Percentiles rank a stretch among this genome's conserved stretches.
Evolutionary conservation across 139 green algal genomes (phyloP).

Genomic region (Dunaliella sp.): DNA sequence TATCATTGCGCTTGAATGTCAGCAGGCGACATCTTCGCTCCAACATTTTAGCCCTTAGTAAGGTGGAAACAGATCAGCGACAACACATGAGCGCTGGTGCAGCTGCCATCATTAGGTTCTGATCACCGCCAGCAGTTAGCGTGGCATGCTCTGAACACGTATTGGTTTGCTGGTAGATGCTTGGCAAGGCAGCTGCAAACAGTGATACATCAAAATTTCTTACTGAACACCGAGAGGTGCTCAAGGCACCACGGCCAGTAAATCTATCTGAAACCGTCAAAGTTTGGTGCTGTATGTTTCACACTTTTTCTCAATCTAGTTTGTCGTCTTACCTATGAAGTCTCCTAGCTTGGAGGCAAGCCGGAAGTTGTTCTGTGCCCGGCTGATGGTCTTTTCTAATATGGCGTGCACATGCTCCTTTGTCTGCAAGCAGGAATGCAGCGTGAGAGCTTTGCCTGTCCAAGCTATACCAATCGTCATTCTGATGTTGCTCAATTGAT

Average conservation of each 20-base stretch:
- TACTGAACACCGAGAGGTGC: neutral
- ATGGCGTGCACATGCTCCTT: neutral
- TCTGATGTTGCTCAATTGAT: too few species aligned
- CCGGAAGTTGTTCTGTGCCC: neutral
- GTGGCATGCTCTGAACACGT: too few species aligned
- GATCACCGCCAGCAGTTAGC: too few species aligned
- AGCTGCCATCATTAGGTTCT: too few species aligned
- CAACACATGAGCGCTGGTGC: too few species aligned
- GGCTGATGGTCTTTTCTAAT: neutral
- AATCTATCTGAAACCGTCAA: neutral
- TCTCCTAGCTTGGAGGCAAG: neutral
- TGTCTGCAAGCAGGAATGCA: neutral
- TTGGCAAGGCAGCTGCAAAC: neutral
- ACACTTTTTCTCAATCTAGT: neutral
- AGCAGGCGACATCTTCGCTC: too few species aligned
- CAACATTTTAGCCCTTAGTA: too few species aligned
- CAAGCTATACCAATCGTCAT: neutral
- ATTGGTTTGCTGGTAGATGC: neutral
- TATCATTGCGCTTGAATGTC: neutral
- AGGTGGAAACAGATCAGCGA: too few species aligned
- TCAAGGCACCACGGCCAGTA: too few species aligned
- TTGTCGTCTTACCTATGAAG: neutral
- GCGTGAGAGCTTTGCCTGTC: neutral
- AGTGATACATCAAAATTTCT: neutral
- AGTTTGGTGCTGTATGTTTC: neutral